Evolutionary conservation across 768 basidiomycete species (phyloP).

Genomic region (Pleurotus giganteus): DNA sequence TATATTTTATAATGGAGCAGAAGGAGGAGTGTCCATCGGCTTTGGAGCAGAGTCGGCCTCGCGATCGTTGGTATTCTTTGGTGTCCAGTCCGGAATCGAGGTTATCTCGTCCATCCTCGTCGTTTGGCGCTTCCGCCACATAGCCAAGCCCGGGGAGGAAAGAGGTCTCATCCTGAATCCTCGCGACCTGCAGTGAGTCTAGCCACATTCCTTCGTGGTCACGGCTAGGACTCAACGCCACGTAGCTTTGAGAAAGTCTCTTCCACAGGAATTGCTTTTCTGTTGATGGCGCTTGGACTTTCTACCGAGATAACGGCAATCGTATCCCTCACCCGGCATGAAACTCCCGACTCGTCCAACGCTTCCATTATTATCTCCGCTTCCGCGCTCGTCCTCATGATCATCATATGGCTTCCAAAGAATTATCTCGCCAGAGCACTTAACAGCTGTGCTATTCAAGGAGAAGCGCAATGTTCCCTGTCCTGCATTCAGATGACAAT

Average conservation of each 20-base stretch:
- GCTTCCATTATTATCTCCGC: conserved; percentile 42
- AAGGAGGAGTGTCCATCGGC: conserved; percentile 41
- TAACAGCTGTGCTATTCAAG: conserved; percentile 41
- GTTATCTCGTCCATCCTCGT: conserved; percentile 43
- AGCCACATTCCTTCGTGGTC: neutral
- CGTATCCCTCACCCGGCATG: conserved; percentile 29
- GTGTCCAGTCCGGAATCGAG: conserved; percentile 46
- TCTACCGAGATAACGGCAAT: conserved; percentile 35
- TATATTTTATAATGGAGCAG: conserved; percentile 31
- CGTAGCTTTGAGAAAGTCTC: conserved; percentile 35
- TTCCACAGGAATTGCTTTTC: conserved; percentile 31
- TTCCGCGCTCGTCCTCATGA: conserved; percentile 34
- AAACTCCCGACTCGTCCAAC: conserved; percentile 35
- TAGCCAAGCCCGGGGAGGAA: conserved; percentile 32
- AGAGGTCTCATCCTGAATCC: conserved; percentile 10
- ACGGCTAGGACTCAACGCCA: neutral
- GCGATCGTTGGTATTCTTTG: conserved; percentile 44
- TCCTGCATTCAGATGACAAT: conserved; percentile 41
- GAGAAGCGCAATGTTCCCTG: conserved; percentile 43
- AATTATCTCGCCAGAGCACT: conserved; percentile 42
- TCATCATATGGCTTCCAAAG: conserved; percentile 43
- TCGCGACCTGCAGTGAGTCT: conserved; percentile 17
- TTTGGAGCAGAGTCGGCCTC: conserved; percentile 45
- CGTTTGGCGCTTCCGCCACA: conserved; percentile 39
- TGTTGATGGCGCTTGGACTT: conserved; percentile 35